Percentiles rank a stretch among this genome's conserved stretches.
These are phyloP conservation scores for Sporothrix dimorphospora DNA, from an alignment of 2,329 filamentous ascomycete species.

Conservation along the genomic window DNA sequence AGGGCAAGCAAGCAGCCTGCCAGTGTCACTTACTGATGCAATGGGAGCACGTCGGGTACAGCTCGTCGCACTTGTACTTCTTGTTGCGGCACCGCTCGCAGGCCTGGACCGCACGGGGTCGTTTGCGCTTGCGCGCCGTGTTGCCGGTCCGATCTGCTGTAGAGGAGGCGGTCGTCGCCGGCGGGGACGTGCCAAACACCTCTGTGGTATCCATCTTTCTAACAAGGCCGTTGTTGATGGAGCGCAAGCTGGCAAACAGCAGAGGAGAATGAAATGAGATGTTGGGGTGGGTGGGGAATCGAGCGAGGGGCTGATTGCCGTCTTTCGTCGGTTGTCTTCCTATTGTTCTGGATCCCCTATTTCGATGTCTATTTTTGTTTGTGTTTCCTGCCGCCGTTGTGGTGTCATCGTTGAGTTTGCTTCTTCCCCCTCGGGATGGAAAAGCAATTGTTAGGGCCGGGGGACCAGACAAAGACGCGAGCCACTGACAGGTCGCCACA, in stretches of 20 bases:
- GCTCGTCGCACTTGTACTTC: constrained; percentile 22
- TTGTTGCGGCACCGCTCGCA: constrained; percentile 20
- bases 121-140: constrained; percentile 14
- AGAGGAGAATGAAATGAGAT: too few relatives aligned
- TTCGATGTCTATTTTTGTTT: not conserved
- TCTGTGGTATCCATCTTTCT: not conserved
- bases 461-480: not conserved
- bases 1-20: not conserved
- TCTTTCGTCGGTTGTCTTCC: too few relatives aligned
- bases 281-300: too few relatives aligned
- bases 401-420: not conserved
- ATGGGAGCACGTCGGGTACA: constrained; percentile 13
- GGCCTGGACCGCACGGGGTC: constrained; percentile 6
- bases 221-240: too few relatives aligned
- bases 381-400: not conserved
- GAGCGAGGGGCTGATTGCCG: too few relatives aligned
- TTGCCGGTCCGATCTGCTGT: not conserved
- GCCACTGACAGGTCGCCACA: not conserved
- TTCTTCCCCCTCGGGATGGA: not conserved
- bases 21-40: not conserved
- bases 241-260: too few relatives aligned
- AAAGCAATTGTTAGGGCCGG: not conserved
- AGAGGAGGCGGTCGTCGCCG: not conserved
- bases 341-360: too few relatives aligned
- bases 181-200: not conserved